Conservation (phyloP, 306 rosid genomes). For the Medicago lupulina region DNA sequence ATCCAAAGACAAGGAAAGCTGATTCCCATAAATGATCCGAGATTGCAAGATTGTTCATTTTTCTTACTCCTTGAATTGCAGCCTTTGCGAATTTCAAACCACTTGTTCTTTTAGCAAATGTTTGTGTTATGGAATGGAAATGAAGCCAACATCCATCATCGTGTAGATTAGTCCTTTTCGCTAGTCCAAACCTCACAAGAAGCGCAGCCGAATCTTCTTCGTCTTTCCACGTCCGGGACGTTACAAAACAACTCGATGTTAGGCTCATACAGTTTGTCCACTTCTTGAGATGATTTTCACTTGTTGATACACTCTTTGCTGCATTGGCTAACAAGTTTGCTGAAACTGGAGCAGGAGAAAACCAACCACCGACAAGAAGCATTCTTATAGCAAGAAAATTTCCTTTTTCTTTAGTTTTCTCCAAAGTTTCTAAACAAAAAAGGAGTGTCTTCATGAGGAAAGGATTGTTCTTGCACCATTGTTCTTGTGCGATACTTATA, state of each 20-base stretch:
- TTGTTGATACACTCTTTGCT: slow-evolving; percentile 58
- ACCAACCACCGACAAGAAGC: slow-evolving; percentile 82
- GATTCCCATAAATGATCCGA: slow-evolving; percentile 85
- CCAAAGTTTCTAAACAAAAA: slow-evolving; percentile 60
- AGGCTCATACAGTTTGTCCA: slow-evolving; percentile 58
- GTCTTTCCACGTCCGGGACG: slow-evolving; percentile 68
- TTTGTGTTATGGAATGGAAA: slow-evolving; percentile 77
- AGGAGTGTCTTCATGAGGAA: slow-evolving; percentile 75
- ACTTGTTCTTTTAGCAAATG: slow-evolving; percentile 66
- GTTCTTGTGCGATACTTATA: slow-evolving; percentile 66
- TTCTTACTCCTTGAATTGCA: slow-evolving; percentile 70
- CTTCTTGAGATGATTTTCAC: slow-evolving; percentile 54
- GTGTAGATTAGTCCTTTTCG: slow-evolving; percentile 56
- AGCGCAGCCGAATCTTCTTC: slow-evolving; percentile 78
- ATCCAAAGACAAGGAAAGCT: slow-evolving; percentile 88
- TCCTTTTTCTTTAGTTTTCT: slow-evolving; percentile 55
- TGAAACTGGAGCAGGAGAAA: slow-evolving; percentile 72
- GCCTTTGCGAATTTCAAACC: slow-evolving; percentile 73
- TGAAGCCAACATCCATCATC: slow-evolving; percentile 74
- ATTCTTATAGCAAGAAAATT: slow-evolving; percentile 69
- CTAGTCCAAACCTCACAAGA: slow-evolving; percentile 74
- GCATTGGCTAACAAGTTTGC: slow-evolving; percentile 57
- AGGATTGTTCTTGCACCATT: slow-evolving; percentile 69
- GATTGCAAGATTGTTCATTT: slow-evolving; percentile 54
- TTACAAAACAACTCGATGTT: slow-evolving; percentile 60